phyloP scores from a whole-genome alignment of 2,329 filamentous ascomycete species.

The Myriosclerotinia scirpicola region DNA sequence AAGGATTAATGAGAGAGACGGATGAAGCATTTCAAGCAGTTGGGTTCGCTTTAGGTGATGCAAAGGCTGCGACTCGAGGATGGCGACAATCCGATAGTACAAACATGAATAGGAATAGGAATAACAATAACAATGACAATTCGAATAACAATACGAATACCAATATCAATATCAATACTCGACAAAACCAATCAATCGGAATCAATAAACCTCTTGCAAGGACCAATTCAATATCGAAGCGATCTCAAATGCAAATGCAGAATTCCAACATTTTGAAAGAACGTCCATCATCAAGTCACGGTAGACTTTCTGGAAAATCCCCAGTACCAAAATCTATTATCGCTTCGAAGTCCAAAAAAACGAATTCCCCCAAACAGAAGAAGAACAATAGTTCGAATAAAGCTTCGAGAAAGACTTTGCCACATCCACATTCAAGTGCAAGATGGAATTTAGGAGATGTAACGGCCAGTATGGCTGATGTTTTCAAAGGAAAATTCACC shows the following conservation, averaged over 20 bases:
- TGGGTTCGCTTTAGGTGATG: conserved; percentile 45
- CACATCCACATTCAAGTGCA: conserved; percentile 37
- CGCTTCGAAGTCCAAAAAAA: conserved; percentile 45
- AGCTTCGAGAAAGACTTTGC: conserved; percentile 17
- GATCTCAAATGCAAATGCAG: conserved; percentile 18
- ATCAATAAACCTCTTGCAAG: conserved; percentile 14
- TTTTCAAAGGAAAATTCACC: conserved; percentile 56
- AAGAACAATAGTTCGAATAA: conserved; percentile 33
- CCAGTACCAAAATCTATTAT: conserved; percentile 40
- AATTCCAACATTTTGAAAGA: conserved; percentile 17
- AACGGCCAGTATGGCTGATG: conserved; percentile 57
- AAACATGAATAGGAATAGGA: neutral
- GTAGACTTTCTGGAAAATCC: conserved; percentile 31
- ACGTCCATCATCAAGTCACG: conserved; percentile 23
- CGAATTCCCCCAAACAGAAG: conserved; percentile 37
- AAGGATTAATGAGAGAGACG: conserved; percentile 50
- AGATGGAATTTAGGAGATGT: conserved; percentile 57
- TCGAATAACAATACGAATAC: neutral
- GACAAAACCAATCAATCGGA: neutral
- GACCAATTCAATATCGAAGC: conserved; percentile 28
- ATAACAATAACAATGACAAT: neutral
- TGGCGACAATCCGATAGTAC: conserved; percentile 30
- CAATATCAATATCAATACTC: neutral
- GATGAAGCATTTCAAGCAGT: conserved; percentile 53
- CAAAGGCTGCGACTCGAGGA: conserved; percentile 38